Evolutionary conservation across 768 basidiomycete genomes (phyloP), one percentile per base, ranked within the genome.

Genomic region (Calvatia gigantea): DNA sequence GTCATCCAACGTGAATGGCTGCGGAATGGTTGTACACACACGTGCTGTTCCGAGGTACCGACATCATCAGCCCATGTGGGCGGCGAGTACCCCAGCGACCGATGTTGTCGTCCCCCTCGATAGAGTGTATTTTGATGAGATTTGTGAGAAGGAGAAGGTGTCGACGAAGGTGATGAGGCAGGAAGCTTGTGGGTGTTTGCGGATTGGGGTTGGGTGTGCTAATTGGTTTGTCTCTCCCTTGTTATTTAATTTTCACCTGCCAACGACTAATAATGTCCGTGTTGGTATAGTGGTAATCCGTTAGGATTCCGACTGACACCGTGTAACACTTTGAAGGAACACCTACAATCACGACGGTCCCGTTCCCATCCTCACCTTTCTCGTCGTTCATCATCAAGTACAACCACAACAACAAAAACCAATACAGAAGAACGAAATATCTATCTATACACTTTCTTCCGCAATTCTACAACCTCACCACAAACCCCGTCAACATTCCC

Each of bases 241-340:
- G 63, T 38, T 23, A 42, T 17, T 43, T 49, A 23, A n/a, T 43
- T 42, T n/a, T 56, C 29, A 45, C 51, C 23, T 8, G 11, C 12
- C 19, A n/a, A n/a, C 19, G 41, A 11, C 17, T 42, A 23, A 42
- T 6, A 19, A n/a, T n/a, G 17, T 19, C 9, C 41, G 9, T 44
- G 31, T 21, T 19, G 38, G 11, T 41, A 23, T 58, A 86, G 85
- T 58, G 86, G 86, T 0, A 88, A 86, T 55, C 71, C 82, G 3
- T 71, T 88, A 9, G 86, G 86, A 25, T 84, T 78, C 4, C 75
- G 84, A 27, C 85, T 81, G 61, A 76, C 75, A 32, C 84, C 83
- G 1, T 86, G 86, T 60, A 77, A 78, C 61, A 78, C 77, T 76
- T 76, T 11, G 78, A 79, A 38, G 74, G 76, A 42, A 65, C 80